These are phyloP conservation scores for Neofusicoccum ribis DNA, from an alignment of 2,329 filamentous ascomycete species.

Conservation along the genomic window DNA sequence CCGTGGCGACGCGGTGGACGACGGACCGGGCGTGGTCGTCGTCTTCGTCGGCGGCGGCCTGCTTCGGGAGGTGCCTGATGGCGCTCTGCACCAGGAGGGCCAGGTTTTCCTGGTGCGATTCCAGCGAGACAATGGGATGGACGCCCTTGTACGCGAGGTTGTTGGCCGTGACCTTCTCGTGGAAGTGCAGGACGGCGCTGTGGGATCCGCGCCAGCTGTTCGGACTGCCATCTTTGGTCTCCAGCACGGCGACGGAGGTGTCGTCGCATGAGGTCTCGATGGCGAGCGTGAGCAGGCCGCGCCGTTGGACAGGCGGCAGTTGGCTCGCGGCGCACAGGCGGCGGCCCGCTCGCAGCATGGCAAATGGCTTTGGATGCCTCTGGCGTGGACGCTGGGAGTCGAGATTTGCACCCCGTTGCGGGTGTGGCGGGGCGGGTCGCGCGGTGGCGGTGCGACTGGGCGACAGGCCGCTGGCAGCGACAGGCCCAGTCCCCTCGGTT, in stretches of 20 bases:
- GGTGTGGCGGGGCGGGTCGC: not conserved
- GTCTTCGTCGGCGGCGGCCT: not conserved
- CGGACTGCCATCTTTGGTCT: constrained; percentile 35
- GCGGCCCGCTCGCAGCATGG: constrained; percentile 2
- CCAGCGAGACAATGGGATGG: constrained; percentile 72
- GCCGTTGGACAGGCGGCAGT: constrained; percentile 19
- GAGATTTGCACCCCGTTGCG: not conserved
- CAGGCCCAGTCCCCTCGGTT: not conserved
- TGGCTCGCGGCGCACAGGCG: not conserved
- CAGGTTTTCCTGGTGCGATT: constrained; percentile 73
- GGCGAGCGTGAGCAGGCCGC: constrained; percentile 56
- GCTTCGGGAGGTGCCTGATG: constrained; percentile 55
- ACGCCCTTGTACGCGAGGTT: constrained; percentile 75
- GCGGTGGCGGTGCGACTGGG: not conserved
- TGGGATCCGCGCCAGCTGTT: not conserved
- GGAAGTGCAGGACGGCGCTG: constrained; percentile 67
- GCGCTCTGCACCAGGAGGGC: constrained; percentile 68
- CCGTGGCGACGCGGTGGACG: not conserved
- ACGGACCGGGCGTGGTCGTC: not conserved
- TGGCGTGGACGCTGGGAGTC: not conserved
- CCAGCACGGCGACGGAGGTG: constrained; percentile 81
- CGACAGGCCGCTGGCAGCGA: not conserved
- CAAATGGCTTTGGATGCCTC: not conserved
- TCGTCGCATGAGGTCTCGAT: constrained; percentile 92
- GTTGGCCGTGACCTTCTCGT: constrained; percentile 79